Conservation (phyloP, 345 rosid genomes). For the Turnera subulata region DNA sequence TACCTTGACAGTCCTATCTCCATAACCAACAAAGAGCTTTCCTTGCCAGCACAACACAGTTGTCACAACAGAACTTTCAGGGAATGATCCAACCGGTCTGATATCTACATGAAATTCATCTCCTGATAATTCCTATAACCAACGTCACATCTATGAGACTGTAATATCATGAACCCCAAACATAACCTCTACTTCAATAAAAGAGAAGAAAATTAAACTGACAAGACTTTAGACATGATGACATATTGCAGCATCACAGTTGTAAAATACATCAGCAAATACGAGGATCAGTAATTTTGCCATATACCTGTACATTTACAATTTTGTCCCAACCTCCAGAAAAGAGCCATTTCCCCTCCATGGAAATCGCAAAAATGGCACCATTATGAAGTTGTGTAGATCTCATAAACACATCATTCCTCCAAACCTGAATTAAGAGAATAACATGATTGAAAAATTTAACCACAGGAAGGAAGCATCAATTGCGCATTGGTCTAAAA, state of each 20-base stretch:
- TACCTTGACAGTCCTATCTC: constrained; percentile 65
- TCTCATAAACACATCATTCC: constrained; percentile 53
- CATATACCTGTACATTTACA: constrained; percentile 56
- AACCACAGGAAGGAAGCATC: too few species aligned
- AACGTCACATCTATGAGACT: neutral
- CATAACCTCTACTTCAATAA: neutral
- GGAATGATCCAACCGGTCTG: constrained; percentile 57
- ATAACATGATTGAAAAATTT: too few species aligned
- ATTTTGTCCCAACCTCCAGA: constrained; percentile 90
- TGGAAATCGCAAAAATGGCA: constrained; percentile 49
- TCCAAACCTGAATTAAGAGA: constrained; percentile 93
- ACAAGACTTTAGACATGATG: too few species aligned
- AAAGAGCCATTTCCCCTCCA: constrained; percentile 65
- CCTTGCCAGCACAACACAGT: constrained; percentile 68
- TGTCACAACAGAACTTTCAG: constrained; percentile 61
- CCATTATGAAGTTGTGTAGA: constrained; percentile 49
- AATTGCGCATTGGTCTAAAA: too few species aligned
- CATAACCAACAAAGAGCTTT: constrained; percentile 75
- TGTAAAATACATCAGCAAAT: too few species aligned
- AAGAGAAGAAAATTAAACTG: neutral
- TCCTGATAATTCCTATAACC: constrained; percentile 61
- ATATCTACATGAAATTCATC: constrained; percentile 58
- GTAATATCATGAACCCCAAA: too few species aligned
- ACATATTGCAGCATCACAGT: too few species aligned
- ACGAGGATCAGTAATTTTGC: neutral